Evolutionary conservation across 768 basidiomycete genomes (phyloP).

Genomic region (Sporobolomyces pararoseus): DNA sequence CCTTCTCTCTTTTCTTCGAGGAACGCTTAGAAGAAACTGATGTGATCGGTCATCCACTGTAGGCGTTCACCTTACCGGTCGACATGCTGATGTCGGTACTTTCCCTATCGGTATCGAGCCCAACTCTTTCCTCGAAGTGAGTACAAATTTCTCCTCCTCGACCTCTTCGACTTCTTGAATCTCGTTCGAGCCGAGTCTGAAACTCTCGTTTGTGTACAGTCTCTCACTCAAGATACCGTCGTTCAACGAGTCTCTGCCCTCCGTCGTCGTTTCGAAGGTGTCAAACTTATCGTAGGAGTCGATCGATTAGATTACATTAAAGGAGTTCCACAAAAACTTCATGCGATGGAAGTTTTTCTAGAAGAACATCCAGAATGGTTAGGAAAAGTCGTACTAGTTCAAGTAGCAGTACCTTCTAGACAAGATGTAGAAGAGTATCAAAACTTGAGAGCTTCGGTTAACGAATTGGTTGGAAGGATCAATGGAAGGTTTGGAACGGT

Average conservation of each 20-base stretch:
- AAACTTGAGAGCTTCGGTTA: conserved; percentile 88
- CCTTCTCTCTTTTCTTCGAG: not conserved
- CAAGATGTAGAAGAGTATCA: conserved; percentile 99
- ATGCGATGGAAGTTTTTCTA: conserved; percentile 92
- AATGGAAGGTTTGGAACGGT: conserved; percentile 98
- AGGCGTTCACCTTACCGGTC: conserved; percentile 87
- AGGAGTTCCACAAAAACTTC: conserved; percentile 96
- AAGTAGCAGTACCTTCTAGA: conserved; percentile 93
- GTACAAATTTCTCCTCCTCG: conserved; percentile 40
- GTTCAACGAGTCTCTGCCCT: conserved; percentile 72
- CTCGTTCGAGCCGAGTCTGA: not conserved
- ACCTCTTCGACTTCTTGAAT: not conserved
- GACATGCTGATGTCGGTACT: conserved; percentile 92
- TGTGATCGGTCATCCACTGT: not conserved
- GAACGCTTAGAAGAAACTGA: not conserved
- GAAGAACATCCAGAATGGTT: conserved; percentile 99
- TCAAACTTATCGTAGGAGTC: conserved; percentile 96
- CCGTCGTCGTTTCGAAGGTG: conserved; percentile 83
- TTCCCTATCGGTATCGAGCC: conserved; percentile 99
- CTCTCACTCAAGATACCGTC: conserved; percentile 74
- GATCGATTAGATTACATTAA: conserved; percentile 99
- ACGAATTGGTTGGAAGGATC: conserved; percentile 96
- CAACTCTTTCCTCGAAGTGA: conserved; percentile 75
- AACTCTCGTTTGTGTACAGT: conserved; percentile 53
- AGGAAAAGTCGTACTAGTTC: conserved; percentile 94